Conservation (phyloP, 78 protist species). For the Neovahlkampfia damariscottae region DNA sequence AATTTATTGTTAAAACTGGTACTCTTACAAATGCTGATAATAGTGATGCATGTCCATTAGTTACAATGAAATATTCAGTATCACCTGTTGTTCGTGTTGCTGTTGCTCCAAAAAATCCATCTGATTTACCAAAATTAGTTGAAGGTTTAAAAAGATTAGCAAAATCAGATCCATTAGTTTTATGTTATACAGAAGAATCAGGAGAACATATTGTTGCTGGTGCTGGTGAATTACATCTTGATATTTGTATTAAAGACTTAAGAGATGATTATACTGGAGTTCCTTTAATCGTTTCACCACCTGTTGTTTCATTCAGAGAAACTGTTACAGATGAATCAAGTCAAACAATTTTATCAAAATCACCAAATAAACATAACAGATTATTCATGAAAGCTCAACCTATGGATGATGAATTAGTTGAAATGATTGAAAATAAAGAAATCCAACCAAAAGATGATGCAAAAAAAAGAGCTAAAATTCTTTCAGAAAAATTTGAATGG, state of each 20-base stretch:
- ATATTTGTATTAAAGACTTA: conserved; percentile 96
- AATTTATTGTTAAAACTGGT: conserved; percentile 94
- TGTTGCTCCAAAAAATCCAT: conserved; percentile 93
- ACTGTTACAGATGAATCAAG: conserved; percentile 64
- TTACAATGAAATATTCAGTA: conserved; percentile 96
- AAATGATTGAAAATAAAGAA: conserved; percentile 60
- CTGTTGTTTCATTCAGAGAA: conserved; percentile 96
- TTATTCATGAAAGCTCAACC: conserved; percentile 80
- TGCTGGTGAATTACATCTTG: conserved; percentile 98
- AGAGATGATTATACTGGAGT: conserved; percentile 82
- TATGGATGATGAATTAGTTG: conserved; percentile 76
- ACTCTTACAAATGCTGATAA: conserved; percentile 86
- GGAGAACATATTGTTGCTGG: conserved; percentile 99
- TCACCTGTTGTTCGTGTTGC: conserved; percentile 99
- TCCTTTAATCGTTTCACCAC: conserved; percentile 84
- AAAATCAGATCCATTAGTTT: conserved; percentile 91
- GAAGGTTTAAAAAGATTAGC: conserved; percentile 96
- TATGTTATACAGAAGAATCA: conserved; percentile 77
- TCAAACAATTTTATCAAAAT: conserved; percentile 78
- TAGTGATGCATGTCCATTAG: conserved; percentile 64
- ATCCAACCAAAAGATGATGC: conserved; percentile 51
- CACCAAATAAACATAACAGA: conserved; percentile 99
- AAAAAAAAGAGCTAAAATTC: conserved; percentile 61
- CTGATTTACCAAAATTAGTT: conserved; percentile 94
- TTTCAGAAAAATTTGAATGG: conserved; percentile 75